phyloP scores from a whole-genome alignment of 805 yeast genomes.

The Cyberlindnera meyerae region DNA sequence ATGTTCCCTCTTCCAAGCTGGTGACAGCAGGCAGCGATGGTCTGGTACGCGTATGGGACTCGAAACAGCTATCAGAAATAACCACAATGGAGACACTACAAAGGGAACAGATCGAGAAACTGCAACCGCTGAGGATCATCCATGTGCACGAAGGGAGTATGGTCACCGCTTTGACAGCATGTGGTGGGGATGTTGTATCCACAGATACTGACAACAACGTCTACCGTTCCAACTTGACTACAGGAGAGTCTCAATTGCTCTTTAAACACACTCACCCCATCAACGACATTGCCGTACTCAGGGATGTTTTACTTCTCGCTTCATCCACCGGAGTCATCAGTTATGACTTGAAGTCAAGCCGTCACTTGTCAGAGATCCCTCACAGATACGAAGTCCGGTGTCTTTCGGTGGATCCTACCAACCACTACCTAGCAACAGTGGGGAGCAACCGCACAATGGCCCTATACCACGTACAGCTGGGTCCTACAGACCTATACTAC shows the following conservation, averaged over 20 bases:
- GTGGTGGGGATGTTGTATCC: conserved; percentile 5
- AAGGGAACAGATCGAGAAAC: conserved; percentile 2
- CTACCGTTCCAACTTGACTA: conserved; percentile 8
- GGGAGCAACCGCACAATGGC: conserved; percentile 20
- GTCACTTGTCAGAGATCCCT: conserved; percentile 15
- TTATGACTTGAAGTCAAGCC: conserved; percentile 6
- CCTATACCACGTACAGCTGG: conserved; percentile 16
- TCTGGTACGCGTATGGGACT: conserved; percentile 19
- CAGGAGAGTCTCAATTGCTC: conserved; percentile 7
- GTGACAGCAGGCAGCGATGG: conserved; percentile 11
- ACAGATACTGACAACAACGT: conserved; percentile 17
- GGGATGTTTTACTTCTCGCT: conserved; percentile 15
- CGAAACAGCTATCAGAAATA: conserved; percentile 6
- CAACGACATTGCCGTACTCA: conserved; percentile 15
- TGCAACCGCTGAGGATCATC: conserved; percentile 4
- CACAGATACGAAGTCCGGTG: conserved; percentile 20
- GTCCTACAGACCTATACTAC: conserved; percentile 9
- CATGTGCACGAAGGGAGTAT: conserved; percentile 4
- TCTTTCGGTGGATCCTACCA: conserved; percentile 21
- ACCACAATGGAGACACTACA: conserved; percentile 11
- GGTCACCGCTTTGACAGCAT: conserved; percentile 10
- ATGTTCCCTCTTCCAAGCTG: conserved; percentile 4
- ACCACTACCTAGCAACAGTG: conserved; percentile 20
- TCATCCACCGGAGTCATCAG: conserved; percentile 13
- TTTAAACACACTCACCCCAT: conserved; percentile 11